These are phyloP conservation scores for Trichophyton simii DNA, from an alignment of 2,329 filamentous ascomycete genomes.

Conservation along the genomic window DNA sequence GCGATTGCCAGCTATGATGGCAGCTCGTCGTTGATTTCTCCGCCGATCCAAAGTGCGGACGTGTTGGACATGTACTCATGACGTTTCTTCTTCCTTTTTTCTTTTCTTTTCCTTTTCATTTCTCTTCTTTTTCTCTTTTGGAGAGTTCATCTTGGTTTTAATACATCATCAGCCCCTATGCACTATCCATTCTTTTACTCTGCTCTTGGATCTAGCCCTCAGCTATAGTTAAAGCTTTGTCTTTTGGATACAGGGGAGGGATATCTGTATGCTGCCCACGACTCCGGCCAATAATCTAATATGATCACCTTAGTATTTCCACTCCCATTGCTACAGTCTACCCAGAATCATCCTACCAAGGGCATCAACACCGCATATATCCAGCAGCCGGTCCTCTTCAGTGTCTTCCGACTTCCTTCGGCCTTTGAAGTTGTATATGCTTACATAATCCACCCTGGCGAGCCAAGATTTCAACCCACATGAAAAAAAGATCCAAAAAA, in stretches of 20 bases:
- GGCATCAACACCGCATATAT: too few relatives aligned
- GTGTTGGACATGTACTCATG: conserved; percentile 12
- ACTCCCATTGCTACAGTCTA: neutral
- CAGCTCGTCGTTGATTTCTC: neutral
- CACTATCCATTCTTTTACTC: neutral
- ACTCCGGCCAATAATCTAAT: neutral
- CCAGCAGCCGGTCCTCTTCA: too few relatives aligned
- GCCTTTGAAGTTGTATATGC: neutral
- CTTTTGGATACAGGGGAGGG: neutral
- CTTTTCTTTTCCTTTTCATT: neutral
- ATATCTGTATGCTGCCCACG: neutral
- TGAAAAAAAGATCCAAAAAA: conserved; percentile 6
- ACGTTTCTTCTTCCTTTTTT: conserved; percentile 2
- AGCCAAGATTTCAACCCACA: conserved; percentile 11
- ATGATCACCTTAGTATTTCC: neutral
- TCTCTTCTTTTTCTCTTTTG: neutral
- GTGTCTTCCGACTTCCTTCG: neutral
- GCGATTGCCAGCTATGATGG: neutral
- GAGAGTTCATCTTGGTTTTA: neutral
- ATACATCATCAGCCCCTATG: neutral
- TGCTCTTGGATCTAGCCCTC: too few relatives aligned
- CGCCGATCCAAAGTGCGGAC: neutral
- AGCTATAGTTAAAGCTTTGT: too few relatives aligned
- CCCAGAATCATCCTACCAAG: too few relatives aligned
- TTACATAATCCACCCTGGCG: conserved; percentile 6